Evolutionary conservation across 768 basidiomycete genomes (phyloP).

Genomic region (Scleroderma citrinum): DNA sequence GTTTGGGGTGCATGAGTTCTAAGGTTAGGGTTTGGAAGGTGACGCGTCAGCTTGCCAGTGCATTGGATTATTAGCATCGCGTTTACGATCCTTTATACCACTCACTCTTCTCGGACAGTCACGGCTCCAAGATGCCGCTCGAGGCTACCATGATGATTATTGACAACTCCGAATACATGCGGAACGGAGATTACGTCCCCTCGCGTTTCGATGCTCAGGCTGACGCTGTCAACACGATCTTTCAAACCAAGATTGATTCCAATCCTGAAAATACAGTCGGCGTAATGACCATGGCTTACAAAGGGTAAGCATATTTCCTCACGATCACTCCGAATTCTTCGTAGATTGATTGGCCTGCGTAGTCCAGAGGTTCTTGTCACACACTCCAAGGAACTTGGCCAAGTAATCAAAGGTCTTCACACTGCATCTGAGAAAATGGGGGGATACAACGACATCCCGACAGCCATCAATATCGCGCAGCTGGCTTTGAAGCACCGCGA

Average conservation of each 20-base stretch:
- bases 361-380: conserved; percentile 96
- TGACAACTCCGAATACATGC: conserved; percentile 97
- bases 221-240: conserved; percentile 86
- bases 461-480: conserved; percentile 89
- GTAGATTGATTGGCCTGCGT: background rate
- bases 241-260: conserved; percentile 88
- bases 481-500: conserved; percentile 95
- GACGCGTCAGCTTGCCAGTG: conserved; percentile 21
- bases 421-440: conserved; percentile 63
- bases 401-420: conserved; percentile 79
- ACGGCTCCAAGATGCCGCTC: conserved; percentile 67
- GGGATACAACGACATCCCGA: conserved; percentile 80
- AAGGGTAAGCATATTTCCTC: conserved; percentile 56
- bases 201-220: conserved; percentile 86
- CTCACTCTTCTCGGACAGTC: background rate
- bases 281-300: conserved; percentile 96
- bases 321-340: background rate
- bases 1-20: too few relatives aligned
- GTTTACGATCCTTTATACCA: background rate
- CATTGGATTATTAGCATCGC: background rate
- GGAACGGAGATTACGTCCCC: conserved; percentile 88
- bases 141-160: conserved; percentile 98
- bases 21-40: conserved; percentile 10
- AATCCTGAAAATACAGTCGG: conserved; percentile 99
- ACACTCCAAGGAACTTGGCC: conserved; percentile 91